Evolutionary conservation across 208 protist genomes (phyloP).

Genomic region (Trypanosomatidae sp.): DNA sequence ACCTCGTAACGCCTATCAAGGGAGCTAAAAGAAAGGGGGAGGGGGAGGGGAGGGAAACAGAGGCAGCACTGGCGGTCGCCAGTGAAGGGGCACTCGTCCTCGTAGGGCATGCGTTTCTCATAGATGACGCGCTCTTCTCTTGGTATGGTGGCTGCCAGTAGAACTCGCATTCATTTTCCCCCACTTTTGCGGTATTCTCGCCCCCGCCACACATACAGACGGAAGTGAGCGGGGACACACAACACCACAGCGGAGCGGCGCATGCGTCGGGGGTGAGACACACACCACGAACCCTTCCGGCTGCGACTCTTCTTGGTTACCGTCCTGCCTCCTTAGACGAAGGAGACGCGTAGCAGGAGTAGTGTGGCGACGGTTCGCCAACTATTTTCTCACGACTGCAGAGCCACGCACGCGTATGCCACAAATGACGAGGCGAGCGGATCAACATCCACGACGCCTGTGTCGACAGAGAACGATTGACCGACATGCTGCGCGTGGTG

Average conservation of each 20-base stretch:
- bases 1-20: not conserved
- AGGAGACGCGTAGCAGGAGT: not conserved
- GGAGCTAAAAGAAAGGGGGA: not conserved
- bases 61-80: not conserved
- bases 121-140: not conserved
- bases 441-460: constrained; percentile 72
- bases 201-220: not conserved
- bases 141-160: not conserved
- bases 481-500: not conserved
- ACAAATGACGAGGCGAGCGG: constrained; percentile 54
- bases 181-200: not conserved
- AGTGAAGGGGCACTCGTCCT: not conserved
- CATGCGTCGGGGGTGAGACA: not conserved
- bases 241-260: not conserved
- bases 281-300: not conserved
- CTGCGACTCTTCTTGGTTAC: not conserved
- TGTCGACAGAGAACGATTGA: constrained; percentile 14
- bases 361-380: not conserved
- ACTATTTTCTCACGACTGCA: not conserved
- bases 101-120: not conserved
- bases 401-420: constrained; percentile 44
- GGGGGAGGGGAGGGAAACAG: not conserved
- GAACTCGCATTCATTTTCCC: not conserved
- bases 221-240: not conserved
- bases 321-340: not conserved